Base-by-base conservation (phyloP, 2,329 filamentous ascomycete species). In the Colletotrichum eremochloae region DNA sequence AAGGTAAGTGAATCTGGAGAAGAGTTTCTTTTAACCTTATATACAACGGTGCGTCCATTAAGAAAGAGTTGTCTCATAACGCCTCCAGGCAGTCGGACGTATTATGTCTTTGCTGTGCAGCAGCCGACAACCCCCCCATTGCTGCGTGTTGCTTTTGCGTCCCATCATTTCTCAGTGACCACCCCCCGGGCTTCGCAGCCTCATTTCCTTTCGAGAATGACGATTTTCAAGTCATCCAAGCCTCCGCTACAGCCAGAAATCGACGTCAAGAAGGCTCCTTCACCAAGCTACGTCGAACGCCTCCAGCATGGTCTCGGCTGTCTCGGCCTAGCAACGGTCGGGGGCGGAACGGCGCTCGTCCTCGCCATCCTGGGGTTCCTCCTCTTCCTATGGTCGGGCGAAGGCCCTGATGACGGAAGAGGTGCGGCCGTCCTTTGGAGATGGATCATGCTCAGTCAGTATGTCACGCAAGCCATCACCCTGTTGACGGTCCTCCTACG, bases 381-480 rank as follows among this genome's bases (percentile, higher is more conserved):
- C 9, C 56, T 63, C 20, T 70, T 74, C 20, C 67, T 77, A 4
- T 77, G 76, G 76, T 24, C 56, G 12, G 75, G 74, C 29, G 72
- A 75, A 38, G 74, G 72, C 2, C 38, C 53, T 5, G 64, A 63
- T 5, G 74, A 67, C 14, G 74, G 74, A 2, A 72, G 67, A n/a
- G 29, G 57, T 9, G 73, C 75, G 3, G 50, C 75, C 0, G 12
- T 33, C 0, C 48, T 71, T 1, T 77, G 76, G 76, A 72, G 76
- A 18, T 71, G 63, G 62, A 65, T 77, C 36, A 72, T 75, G n/a
- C 63, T 77, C 15, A 63, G 52, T 18, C 71, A 73, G 15, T 62
- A 68, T 55, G 56, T 75, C n/a, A 73, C 73, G 2, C 75, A 75
- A 46, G 74, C 75, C 20, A 66, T 76, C 55, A 78, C 76, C 14